phyloP scores from a whole-genome alignment of 345 rosid species.

The Cardamine occulta region DNA sequence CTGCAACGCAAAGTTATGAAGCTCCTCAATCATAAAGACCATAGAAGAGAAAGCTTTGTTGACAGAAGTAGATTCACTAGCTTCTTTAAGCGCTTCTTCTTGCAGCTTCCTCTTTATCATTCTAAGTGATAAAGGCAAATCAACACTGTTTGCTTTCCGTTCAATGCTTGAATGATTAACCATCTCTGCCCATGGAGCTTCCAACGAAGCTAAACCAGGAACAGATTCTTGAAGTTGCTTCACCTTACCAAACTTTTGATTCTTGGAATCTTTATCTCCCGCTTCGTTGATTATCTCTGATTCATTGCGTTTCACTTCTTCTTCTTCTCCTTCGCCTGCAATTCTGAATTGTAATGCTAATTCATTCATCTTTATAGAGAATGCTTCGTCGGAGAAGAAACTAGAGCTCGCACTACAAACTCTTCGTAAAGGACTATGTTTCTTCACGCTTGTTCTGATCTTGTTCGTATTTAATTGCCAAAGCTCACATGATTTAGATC shows the following conservation, averaged over 20 bases:
- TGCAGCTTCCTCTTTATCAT: slow-evolving; percentile 69
- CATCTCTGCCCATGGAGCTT: slow-evolving; percentile 45
- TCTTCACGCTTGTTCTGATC: neutral
- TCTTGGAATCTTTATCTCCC: slow-evolving; percentile 11
- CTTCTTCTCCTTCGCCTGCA: slow-evolving; percentile 26
- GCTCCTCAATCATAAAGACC: slow-evolving; percentile 69
- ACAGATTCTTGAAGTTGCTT: slow-evolving; percentile 34
- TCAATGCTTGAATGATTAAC: slow-evolving; percentile 47
- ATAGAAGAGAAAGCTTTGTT: slow-evolving; percentile 73
- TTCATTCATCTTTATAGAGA: slow-evolving; percentile 39
- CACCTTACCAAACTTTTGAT: slow-evolving; percentile 16
- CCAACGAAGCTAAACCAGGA: slow-evolving; percentile 38
- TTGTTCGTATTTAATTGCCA: slow-evolving; percentile 10
- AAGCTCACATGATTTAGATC: slow-evolving; percentile 43
- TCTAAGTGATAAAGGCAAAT: slow-evolving; percentile 63
- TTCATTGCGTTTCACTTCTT: slow-evolving; percentile 19
- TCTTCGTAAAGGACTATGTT: slow-evolving; percentile 27
- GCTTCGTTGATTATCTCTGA: slow-evolving; percentile 23
- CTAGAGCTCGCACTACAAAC: slow-evolving; percentile 44
- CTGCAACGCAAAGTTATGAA: slow-evolving; percentile 59
- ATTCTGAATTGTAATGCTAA: slow-evolving; percentile 29
- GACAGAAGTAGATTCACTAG: slow-evolving; percentile 55
- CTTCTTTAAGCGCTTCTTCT: slow-evolving; percentile 52
- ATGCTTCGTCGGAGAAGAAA: slow-evolving; percentile 42
- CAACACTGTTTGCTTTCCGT: slow-evolving; percentile 57